phyloP scores from a whole-genome alignment of 2,329 filamentous ascomycete genomes.

The Tolypocladium pustulatum region DNA sequence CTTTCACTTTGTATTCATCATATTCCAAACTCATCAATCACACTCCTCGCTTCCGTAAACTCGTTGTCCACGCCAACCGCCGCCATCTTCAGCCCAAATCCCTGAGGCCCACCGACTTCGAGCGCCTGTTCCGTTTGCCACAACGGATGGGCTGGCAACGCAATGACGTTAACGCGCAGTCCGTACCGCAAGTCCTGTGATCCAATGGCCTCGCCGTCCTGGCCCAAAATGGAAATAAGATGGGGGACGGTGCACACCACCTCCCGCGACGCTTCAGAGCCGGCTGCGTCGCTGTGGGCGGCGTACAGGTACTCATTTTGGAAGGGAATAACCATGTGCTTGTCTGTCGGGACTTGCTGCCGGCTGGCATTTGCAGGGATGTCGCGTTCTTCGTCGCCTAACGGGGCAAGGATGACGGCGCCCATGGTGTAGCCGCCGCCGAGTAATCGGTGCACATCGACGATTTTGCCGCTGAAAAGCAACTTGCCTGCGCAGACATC shows the following conservation, averaged over 20 bases:
- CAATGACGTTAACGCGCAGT: constrained; percentile 37
- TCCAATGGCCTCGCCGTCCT: constrained; percentile 38
- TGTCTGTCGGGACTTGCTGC: constrained; percentile 9
- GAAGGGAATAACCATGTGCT: constrained; percentile 27
- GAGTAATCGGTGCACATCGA: constrained; percentile 26
- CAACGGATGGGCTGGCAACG: constrained; percentile 34
- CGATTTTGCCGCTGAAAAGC: constrained; percentile 28
- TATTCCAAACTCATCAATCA: constrained; percentile 6
- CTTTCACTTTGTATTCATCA: not conserved
- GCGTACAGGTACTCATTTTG: constrained; percentile 32
- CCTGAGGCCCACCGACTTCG: constrained; percentile 22
- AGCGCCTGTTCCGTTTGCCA: constrained; percentile 32
- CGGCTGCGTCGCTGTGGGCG: constrained; percentile 18
- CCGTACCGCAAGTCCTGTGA: constrained; percentile 41
- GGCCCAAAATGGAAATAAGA: constrained; percentile 24
- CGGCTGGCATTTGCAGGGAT: constrained; percentile 5
- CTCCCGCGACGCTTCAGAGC: constrained; percentile 16
- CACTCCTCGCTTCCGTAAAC: constrained; percentile 1
- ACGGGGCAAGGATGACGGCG: constrained; percentile 21
- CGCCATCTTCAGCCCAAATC: constrained; percentile 14
- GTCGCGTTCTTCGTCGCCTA: constrained; percentile 19
- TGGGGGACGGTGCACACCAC: constrained; percentile 25
- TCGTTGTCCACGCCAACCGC: constrained; percentile 1
- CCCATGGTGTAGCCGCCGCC: constrained; percentile 31
- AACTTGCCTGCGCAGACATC: constrained; percentile 22